phyloP scores from a whole-genome alignment of 306 rosid genomes.

The Hippophae tibetana region DNA sequence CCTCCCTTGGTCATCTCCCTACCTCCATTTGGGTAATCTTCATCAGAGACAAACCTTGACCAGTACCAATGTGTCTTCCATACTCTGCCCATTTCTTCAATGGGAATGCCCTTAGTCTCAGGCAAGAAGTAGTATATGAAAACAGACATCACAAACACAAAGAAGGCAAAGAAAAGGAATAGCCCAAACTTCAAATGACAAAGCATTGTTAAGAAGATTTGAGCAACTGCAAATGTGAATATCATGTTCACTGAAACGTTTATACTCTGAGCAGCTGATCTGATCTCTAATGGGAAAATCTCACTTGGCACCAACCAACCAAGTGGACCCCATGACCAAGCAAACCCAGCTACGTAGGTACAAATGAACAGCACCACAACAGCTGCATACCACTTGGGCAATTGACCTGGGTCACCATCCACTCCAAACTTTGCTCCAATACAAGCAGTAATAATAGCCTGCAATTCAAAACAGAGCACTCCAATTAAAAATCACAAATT shows the following conservation, averaged over 20 bases:
- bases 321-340: conserved; percentile 99
- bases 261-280: conserved; percentile 88
- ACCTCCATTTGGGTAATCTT: conserved; percentile 25
- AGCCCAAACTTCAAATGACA: conserved; percentile 86
- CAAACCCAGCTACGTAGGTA: conserved; percentile 73
- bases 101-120: conserved; percentile 81
- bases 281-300: conserved; percentile 79
- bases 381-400: conserved; percentile 85
- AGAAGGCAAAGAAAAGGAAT: conserved; percentile 75
- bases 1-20: conserved; percentile 34
- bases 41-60: conserved; percentile 45
- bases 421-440: conserved; percentile 79
- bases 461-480: not conserved
- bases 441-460: conserved; percentile 50
- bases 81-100: conserved; percentile 70
- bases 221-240: conserved; percentile 71
- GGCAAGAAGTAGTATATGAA: conserved; percentile 56
- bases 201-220: conserved; percentile 61
- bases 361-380: conserved; percentile 89
- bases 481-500: not conserved
- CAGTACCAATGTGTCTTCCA: conserved; percentile 82
- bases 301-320: conserved; percentile 98
- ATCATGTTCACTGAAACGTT: conserved; percentile 84
- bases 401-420: conserved; percentile 44
- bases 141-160: conserved; percentile 53